Evolutionary conservation across 768 basidiomycete species (phyloP).

Genomic region (Suillus americanus): DNA sequence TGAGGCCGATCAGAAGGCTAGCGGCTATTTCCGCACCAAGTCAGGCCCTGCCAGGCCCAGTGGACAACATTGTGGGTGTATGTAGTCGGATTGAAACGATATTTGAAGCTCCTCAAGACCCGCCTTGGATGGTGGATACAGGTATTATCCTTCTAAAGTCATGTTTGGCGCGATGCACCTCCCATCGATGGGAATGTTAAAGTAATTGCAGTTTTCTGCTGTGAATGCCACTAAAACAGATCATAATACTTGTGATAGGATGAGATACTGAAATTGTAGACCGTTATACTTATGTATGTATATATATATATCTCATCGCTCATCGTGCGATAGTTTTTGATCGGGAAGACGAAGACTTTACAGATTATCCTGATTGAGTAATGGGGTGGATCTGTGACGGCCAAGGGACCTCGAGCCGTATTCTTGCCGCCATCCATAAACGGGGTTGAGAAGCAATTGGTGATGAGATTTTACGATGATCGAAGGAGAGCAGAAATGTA

Average conservation of each 20-base stretch:
- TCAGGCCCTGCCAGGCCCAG: no score
- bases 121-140: background rate
- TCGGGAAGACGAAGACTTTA: background rate
- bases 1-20: background rate
- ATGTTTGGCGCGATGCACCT: background rate
- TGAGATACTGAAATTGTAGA: background rate
- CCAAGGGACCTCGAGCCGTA: background rate
- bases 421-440: background rate
- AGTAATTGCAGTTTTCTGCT: background rate
- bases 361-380: background rate
- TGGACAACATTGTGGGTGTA: background rate
- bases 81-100: background rate
- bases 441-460: background rate
- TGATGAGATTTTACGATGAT: background rate
- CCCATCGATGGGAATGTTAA: background rate
- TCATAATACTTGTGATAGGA: background rate
- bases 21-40: background rate
- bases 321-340: background rate
- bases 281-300: no score
- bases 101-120: background rate
- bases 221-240: background rate
- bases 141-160: background rate
- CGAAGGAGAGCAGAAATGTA: background rate
- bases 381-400: background rate
- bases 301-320: background rate